phyloP scores from a whole-genome alignment of 139 green algal genomes.

The Coccomyxa sp. region DNA sequence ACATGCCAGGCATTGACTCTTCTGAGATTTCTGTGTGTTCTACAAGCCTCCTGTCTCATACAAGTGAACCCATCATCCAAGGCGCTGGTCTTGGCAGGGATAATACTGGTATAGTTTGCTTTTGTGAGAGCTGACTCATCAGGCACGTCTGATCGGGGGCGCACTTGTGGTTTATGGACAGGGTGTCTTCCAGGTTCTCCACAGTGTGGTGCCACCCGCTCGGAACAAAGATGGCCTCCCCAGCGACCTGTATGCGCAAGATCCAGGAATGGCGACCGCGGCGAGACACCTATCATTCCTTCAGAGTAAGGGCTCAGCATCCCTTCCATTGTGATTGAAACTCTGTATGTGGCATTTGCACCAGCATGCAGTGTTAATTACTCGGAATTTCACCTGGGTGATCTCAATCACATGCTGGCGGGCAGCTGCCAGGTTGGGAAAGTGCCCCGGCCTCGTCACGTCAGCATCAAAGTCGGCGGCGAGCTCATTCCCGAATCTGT shows the following conservation, averaged over 20 bases:
- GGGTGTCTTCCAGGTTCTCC: conserved; percentile 67
- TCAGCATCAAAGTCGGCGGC: not conserved
- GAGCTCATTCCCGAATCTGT: conserved; percentile 31
- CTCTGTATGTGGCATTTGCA: too few relatives aligned
- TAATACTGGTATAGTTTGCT: too few relatives aligned
- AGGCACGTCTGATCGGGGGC: too few relatives aligned
- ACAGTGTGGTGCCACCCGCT: conserved; percentile 88
- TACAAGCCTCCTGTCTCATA: too few relatives aligned
- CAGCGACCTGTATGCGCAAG: conserved; percentile 45
- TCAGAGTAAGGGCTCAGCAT: not conserved
- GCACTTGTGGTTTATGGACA: conserved; percentile 91
- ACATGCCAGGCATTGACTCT: too few relatives aligned
- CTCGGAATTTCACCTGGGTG: conserved; percentile 18
- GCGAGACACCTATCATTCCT: too few relatives aligned
- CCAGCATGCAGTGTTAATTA: too few relatives aligned
- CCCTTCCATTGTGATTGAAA: not conserved
- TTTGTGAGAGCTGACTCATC: too few relatives aligned
- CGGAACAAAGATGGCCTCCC: conserved; percentile 89
- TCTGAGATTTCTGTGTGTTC: too few relatives aligned
- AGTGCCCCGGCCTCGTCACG: conserved; percentile 9
- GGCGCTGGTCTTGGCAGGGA: too few relatives aligned
- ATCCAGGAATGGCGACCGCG: too few relatives aligned
- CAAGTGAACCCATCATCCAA: too few relatives aligned
- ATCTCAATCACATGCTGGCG: conserved; percentile 25
- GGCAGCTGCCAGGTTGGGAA: conserved; percentile 33